phyloP scores from a whole-genome alignment of 345 rosid genomes.

The Trapa incisa region DNA sequence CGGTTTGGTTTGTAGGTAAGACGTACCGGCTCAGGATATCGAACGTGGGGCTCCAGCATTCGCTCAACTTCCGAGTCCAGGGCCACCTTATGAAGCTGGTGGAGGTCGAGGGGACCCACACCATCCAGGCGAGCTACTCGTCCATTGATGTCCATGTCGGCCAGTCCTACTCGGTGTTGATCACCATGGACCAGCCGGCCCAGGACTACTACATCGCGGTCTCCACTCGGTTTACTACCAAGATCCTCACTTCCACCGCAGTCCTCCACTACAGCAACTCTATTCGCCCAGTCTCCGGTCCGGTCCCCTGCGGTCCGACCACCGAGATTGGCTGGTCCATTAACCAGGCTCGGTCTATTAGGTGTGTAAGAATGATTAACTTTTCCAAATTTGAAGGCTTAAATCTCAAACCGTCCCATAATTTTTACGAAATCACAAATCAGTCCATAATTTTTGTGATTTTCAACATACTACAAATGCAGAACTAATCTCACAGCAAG shows the following conservation, averaged over 20 bases:
- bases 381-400: too few relatives aligned
- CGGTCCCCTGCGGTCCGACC: constrained; percentile 38
- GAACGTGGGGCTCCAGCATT: constrained; percentile 65
- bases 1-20: constrained; percentile 29
- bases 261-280: constrained; percentile 67
- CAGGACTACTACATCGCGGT: constrained; percentile 49
- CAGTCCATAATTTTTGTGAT: too few relatives aligned
- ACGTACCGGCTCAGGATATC: constrained; percentile 78
- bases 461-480: not conserved
- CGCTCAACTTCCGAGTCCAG: constrained; percentile 56
- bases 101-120: constrained; percentile 90
- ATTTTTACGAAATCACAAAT: too few relatives aligned
- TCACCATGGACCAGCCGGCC: constrained; percentile 64
- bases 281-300: constrained; percentile 21
- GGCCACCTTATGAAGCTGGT: constrained; percentile 71
- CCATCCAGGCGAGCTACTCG: constrained; percentile 47
- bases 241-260: constrained; percentile 28
- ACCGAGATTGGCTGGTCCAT: constrained; percentile 47
- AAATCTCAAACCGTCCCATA: too few relatives aligned
- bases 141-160: constrained; percentile 77
- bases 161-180: constrained; percentile 75
- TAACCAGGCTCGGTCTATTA: constrained; percentile 68
- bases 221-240: constrained; percentile 44
- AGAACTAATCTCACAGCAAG: constrained; percentile 87
- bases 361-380: constrained; percentile 13